Base-by-base conservation (phyloP, 2,329 filamentous ascomycete species). In the Beauveria asiatica region DNA sequence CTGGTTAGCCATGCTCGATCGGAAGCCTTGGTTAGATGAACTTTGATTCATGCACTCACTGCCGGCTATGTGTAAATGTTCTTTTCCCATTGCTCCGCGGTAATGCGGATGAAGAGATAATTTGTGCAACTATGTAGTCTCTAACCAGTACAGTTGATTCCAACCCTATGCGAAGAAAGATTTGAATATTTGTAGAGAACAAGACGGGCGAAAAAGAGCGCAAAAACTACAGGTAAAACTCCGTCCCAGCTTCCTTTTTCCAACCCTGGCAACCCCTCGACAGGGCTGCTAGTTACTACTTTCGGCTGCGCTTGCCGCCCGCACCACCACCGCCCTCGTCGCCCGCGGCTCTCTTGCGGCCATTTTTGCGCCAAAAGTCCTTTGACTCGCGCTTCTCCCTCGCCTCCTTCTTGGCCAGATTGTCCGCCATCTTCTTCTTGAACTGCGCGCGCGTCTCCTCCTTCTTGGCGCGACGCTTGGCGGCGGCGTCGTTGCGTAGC, bases 361-460 rank as follows among this genome's bases (percentile, higher is more conserved):
- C 94, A 76, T 99, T 95, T 68, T 86, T 86, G 68, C 85, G 81
- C 94, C 94, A 99, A 71, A 86, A 99, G 67, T 96, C 92, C 73
- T 96, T 88, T 71, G 86, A 88, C 78, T 99, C 93, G 68, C 85
- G 85, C 84, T 92, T 95, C 80, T 97, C 92, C 57, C 92, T 80
- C 62, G 87, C 90, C 61, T 83, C 83, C 76, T 90, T 89, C 84
- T 92, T 95, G 82, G 96, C 92, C 69, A 86, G 81, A 69, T 86
- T 86, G 69, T 90, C 90, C 8, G 84, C 88, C 45, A 97, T 82
- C 80, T 91, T 94, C 76, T 88, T 89, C 66, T 87, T 81, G 75
- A 96, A 94, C 65, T 85, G 85, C 65, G 85, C 84, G 63, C 89
- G 83, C 70, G 90, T 84, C 79, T 93, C 90, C 69, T 97, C 92